A percentile compares a stretch with the other conserved stretches of the same genome.
These are phyloP conservation scores for Lycium ferocissimum DNA, from an alignment of 257 asterid species.

Conservation along the genomic window DNA sequence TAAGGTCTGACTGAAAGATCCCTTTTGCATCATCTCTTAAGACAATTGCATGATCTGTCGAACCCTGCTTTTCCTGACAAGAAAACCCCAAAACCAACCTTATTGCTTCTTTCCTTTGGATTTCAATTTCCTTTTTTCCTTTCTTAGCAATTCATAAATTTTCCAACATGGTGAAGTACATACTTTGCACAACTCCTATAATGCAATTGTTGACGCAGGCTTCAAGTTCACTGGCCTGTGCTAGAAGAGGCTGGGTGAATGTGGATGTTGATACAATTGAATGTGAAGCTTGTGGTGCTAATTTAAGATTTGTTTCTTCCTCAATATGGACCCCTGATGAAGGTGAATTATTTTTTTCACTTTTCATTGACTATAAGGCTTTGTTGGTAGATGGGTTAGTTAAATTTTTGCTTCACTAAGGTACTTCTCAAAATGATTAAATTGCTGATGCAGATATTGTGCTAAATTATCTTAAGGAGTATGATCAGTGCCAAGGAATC, in stretches of 20 bases:
- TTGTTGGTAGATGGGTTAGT: background rate
- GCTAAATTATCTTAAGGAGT: slow-evolving; percentile 1
- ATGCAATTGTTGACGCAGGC: slow-evolving; percentile 59
- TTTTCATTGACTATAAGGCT: slow-evolving; percentile 12
- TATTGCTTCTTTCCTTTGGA: background rate
- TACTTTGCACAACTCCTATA: slow-evolving; percentile 20
- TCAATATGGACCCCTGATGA: slow-evolving; percentile 74
- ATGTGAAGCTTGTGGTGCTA: slow-evolving; percentile 95
- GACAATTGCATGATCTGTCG: background rate
- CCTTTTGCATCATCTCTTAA: slow-evolving; percentile 25
- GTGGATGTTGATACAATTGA: slow-evolving; percentile 81
- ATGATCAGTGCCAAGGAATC: background rate
- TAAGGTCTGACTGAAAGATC: slow-evolving; percentile 61
- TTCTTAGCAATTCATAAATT: slow-evolving; percentile 32
- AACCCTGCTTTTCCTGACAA: background rate
- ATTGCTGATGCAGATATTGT: slow-evolving; percentile 18
- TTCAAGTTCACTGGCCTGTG: slow-evolving; percentile 90
- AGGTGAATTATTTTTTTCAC: slow-evolving; percentile 58
- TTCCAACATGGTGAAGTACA: slow-evolving; percentile 24
- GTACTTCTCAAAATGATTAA: background rate
- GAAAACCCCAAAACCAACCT: background rate
- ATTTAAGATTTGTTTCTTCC: slow-evolving; percentile 64
- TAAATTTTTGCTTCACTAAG: background rate
- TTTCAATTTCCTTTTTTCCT: slow-evolving; percentile 28
- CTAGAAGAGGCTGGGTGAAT: slow-evolving; percentile 99